Conservation (phyloP, 495 filamentous ascomycete genomes). For the Beverwykella pulmonaria region DNA sequence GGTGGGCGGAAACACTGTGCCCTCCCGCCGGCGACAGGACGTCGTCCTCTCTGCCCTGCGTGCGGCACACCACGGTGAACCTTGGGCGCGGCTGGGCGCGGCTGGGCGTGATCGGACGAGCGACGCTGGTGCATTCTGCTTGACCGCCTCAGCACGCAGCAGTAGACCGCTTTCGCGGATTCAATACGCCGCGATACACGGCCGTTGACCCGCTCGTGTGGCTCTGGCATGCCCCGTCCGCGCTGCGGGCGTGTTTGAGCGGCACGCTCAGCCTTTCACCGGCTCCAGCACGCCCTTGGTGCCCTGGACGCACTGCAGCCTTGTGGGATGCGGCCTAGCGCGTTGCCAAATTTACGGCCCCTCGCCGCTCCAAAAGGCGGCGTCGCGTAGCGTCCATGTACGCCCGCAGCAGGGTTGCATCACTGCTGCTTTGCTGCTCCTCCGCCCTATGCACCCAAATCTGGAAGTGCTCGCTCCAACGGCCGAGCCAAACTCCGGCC, state of each 20-base stretch:
- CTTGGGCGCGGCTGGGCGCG: slow-evolving; percentile 20
- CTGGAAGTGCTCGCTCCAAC: slow-evolving; percentile 32
- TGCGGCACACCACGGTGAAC: not conserved
- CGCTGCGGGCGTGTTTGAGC: slow-evolving; percentile 13
- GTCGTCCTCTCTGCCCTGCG: no score
- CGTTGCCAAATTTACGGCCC: slow-evolving; percentile 39
- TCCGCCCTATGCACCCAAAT: slow-evolving; percentile 35
- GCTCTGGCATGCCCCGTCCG: slow-evolving; percentile 16
- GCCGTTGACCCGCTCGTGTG: slow-evolving; percentile 26
- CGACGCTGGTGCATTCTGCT: slow-evolving; percentile 18
- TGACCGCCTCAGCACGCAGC: slow-evolving; percentile 13
- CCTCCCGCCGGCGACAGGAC: no score
- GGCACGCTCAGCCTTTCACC: slow-evolving; percentile 21
- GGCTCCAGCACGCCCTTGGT: not conserved
- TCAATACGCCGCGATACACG: not conserved
- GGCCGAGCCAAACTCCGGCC: slow-evolving; percentile 38
- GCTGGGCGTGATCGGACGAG: slow-evolving; percentile 10
- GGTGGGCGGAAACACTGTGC: no score
- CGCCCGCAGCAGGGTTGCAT: slow-evolving; percentile 31
- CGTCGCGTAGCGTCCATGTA: slow-evolving; percentile 30
- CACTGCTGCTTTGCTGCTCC: slow-evolving; percentile 3
- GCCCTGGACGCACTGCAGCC: slow-evolving; percentile 31
- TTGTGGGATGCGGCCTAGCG: slow-evolving; percentile 30
- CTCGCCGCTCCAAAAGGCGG: slow-evolving; percentile 29
- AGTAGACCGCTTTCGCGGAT: slow-evolving; percentile 2